Evolutionary conservation across 1,284 basidiomycete genomes (phyloP).

Genomic region (Vanrija humicola): DNA sequence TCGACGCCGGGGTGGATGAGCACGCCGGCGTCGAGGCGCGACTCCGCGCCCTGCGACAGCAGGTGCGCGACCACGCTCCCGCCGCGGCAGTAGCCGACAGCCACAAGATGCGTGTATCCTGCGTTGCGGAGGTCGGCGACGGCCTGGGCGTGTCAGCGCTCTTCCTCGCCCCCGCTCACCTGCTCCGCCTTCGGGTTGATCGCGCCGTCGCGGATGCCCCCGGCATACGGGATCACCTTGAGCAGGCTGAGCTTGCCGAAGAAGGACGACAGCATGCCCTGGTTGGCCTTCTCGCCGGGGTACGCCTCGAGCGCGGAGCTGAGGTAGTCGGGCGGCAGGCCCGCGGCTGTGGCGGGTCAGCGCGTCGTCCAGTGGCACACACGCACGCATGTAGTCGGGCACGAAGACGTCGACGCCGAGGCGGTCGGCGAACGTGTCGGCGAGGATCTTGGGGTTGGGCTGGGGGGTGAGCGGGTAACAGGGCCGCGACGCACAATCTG

Average conservation of each 20-base stretch:
- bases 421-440: slow-evolving; percentile 57
- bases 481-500: slow-evolving; percentile 44
- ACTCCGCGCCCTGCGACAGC: slow-evolving; percentile 20
- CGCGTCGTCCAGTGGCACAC: not conserved
- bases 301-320: slow-evolving; percentile 18
- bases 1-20: slow-evolving; percentile 58
- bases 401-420: slow-evolving; percentile 62
- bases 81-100: slow-evolving; percentile 65
- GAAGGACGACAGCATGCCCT: slow-evolving; percentile 10
- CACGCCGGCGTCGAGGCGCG: slow-evolving; percentile 54
- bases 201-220: slow-evolving; percentile 4
- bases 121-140: slow-evolving; percentile 45
- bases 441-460: slow-evolving; percentile 60
- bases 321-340: slow-evolving; percentile 15
- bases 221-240: slow-evolving; percentile 10
- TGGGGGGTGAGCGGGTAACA: slow-evolving; percentile 1
- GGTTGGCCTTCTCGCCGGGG: slow-evolving; percentile 19
- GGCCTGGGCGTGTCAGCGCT: slow-evolving; percentile 14
- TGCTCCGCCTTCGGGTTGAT: slow-evolving; percentile 1
- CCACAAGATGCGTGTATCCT: slow-evolving; percentile 59
- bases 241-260: slow-evolving; percentile 10
- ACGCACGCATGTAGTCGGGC: slow-evolving; percentile 37
- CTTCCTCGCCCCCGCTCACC: slow-evolving; percentile 1
- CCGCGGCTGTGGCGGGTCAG: slow-evolving; percentile 13
- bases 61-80: slow-evolving; percentile 44